These are phyloP conservation scores for Otatea glauca DNA, from an alignment of 176 grass and related monocot species.

Conservation along the genomic window DNA sequence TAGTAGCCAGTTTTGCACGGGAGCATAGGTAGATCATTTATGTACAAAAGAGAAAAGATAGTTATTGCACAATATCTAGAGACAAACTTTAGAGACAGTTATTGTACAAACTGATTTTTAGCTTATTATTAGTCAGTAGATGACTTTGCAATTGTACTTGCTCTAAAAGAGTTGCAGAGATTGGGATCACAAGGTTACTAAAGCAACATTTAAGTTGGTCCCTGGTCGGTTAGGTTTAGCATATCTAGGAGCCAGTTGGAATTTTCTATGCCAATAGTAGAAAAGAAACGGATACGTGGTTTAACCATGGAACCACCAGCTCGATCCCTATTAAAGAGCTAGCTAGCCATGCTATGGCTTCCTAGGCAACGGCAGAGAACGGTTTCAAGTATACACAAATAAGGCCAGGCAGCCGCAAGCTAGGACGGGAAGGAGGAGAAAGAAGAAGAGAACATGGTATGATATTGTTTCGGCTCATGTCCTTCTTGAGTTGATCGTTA, in stretches of 20 bases:
- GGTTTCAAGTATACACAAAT: constrained; percentile 24
- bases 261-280: constrained; percentile 16
- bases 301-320: constrained; percentile 22
- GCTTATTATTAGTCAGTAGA: too few relatives aligned
- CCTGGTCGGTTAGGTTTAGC: constrained; percentile 17
- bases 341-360: constrained; percentile 23
- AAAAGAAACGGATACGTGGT: constrained; percentile 40
- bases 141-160: too few relatives aligned
- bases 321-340: constrained; percentile 44
- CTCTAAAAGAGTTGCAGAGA: too few relatives aligned
- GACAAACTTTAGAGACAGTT: too few relatives aligned
- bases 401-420: not conserved
- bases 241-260: constrained; percentile 34
- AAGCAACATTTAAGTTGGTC: not conserved
- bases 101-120: too few relatives aligned
- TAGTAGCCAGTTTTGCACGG: too few relatives aligned
- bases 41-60: too few relatives aligned
- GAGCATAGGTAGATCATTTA: too few relatives aligned
- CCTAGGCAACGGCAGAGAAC: constrained; percentile 8
- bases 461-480: constrained; percentile 70
- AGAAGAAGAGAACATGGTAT: constrained; percentile 68
- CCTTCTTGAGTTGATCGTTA: not conserved
- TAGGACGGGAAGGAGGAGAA: not conserved
- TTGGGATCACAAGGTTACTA: not conserved
- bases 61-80: too few relatives aligned